Evolutionary conservation across 371 early-diverging fungal genomes (phyloP).

Genomic region (Apophysomyces trapeziformis): DNA sequence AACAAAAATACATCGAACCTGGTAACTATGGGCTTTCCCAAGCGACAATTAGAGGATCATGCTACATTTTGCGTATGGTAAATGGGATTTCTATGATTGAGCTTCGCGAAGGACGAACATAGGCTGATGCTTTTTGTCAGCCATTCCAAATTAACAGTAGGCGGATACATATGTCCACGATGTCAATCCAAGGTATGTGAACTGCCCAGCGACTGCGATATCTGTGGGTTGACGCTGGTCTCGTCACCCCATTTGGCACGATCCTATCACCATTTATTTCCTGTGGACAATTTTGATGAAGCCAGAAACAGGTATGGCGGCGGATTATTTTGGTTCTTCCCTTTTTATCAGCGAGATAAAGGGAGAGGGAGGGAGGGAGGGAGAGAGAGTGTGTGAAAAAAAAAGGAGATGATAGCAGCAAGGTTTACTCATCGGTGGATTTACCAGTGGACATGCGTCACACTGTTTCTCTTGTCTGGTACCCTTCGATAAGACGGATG

Average conservation of each 20-base stretch:
- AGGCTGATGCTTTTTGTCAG: conserved; percentile 38
- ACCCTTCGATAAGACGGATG: conserved; percentile 42
- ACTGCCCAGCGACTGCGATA: conserved; percentile 91
- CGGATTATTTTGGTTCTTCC: no score
- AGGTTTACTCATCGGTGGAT: conserved; percentile 6
- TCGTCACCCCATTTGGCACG: conserved; percentile 92
- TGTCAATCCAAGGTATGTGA: conserved; percentile 87
- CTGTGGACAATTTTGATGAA: conserved; percentile 76
- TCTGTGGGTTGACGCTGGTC: conserved; percentile 91
- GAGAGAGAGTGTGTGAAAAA: no score
- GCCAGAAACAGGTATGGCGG: conserved; percentile 39
- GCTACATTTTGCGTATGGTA: conserved; percentile 89
- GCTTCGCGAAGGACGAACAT: not conserved
- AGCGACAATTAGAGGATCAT: conserved; percentile 54
- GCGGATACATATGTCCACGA: conserved; percentile 90
- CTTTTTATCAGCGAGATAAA: no score
- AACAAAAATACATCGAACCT: conserved; percentile 68
- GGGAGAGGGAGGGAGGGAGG: no score
- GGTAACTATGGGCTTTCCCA: conserved; percentile 94
- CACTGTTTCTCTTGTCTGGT: conserved; percentile 54
- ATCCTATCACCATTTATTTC: conserved; percentile 96
- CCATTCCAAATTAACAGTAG: conserved; percentile 75
- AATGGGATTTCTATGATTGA: not conserved
- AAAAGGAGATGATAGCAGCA: not conserved
- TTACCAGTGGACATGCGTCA: conserved; percentile 24